These are phyloP conservation scores for Trichoderma sp. DNA, from an alignment of 2,329 filamentous ascomycete species.

Conservation along the genomic window DNA sequence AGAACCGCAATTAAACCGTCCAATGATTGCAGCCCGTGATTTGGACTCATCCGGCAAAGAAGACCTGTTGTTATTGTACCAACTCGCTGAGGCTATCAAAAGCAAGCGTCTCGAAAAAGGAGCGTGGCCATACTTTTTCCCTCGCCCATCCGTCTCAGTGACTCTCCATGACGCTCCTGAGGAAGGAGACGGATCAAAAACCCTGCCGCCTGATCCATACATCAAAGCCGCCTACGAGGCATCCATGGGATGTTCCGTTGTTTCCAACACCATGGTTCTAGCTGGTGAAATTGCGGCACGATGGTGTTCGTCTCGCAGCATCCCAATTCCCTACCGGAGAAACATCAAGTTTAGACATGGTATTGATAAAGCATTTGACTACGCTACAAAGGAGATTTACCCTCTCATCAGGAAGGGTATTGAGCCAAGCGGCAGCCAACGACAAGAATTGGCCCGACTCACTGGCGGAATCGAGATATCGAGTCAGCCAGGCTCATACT, in stretches of 20 bases:
- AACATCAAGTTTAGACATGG: slow-evolving; percentile 47
- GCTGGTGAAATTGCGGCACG: slow-evolving; percentile 62
- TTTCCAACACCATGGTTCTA: slow-evolving; percentile 56
- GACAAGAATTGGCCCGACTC: slow-evolving; percentile 34
- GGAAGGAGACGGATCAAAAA: slow-evolving; percentile 25
- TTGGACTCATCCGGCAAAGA: slow-evolving; percentile 46
- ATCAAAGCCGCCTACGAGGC: slow-evolving; percentile 44
- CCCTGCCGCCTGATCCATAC: slow-evolving; percentile 51
- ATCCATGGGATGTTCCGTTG: slow-evolving; percentile 39
- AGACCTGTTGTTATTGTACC: slow-evolving; percentile 51
- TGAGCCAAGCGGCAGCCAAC: slow-evolving; percentile 38
- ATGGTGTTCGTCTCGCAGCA: slow-evolving; percentile 59
- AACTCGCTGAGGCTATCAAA: slow-evolving; percentile 51
- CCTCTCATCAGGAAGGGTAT: slow-evolving; percentile 37
- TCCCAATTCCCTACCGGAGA: slow-evolving; percentile 61
- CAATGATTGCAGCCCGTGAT: slow-evolving; percentile 47
- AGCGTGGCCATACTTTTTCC: slow-evolving; percentile 51
- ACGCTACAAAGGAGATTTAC: slow-evolving; percentile 40
- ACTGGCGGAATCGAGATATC: slow-evolving; percentile 56
- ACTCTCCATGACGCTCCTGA: slow-evolving; percentile 38
- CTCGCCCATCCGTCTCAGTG: slow-evolving; percentile 47
- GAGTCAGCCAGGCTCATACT: slow-evolving; percentile 55
- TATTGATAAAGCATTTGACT: slow-evolving; percentile 40
- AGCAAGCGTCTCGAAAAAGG: slow-evolving; percentile 48
- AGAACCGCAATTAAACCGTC: slow-evolving; percentile 38